A percentile compares a stretch with the other conserved stretches of the same genome.
These are phyloP conservation scores for Citeromyces siamensis DNA, from an alignment of 1,139 yeast species.

Conservation along the genomic window DNA sequence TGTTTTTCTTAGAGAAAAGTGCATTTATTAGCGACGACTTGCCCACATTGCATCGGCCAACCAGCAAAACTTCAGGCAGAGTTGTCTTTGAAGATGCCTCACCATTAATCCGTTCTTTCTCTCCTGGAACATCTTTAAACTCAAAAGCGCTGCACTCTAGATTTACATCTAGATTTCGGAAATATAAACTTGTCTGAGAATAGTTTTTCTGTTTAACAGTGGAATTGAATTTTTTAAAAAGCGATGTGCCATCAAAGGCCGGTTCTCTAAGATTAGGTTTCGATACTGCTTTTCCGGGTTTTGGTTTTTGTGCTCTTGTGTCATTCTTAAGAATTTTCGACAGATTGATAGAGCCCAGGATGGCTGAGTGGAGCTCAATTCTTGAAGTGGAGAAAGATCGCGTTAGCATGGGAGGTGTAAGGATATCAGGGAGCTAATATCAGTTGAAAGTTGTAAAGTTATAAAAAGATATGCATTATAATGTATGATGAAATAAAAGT, in stretches of 20 bases:
- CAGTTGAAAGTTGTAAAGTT: too few species aligned
- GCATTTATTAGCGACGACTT: conserved; percentile 66
- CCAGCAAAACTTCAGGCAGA: conserved; percentile 56
- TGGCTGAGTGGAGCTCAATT: too few species aligned
- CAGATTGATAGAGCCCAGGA: not conserved
- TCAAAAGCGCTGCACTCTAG: conserved; percentile 50
- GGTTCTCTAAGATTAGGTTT: too few species aligned
- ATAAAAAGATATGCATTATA: conserved; percentile 1
- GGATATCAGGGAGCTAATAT: too few species aligned
- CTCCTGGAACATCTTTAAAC: conserved; percentile 47
- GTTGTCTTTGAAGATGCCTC: conserved; percentile 8
- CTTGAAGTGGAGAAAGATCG: too few species aligned
- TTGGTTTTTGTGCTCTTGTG: not conserved
- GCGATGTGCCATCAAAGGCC: not conserved
- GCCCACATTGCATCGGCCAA: conserved; percentile 81
- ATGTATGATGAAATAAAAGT: not conserved
- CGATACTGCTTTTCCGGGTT: not conserved
- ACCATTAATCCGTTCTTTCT: conserved; percentile 24
- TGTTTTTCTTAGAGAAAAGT: conserved; percentile 23
- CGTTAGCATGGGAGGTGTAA: too few species aligned
- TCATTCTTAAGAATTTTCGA: not conserved
- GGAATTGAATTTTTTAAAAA: not conserved
- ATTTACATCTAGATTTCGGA: conserved; percentile 28
- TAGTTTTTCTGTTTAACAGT: not conserved
- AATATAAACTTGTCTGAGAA: conserved; percentile 17